Evolutionary conservation across 73 alveolate species (phyloP).

Genomic region (Durusdinium trenchii): DNA sequence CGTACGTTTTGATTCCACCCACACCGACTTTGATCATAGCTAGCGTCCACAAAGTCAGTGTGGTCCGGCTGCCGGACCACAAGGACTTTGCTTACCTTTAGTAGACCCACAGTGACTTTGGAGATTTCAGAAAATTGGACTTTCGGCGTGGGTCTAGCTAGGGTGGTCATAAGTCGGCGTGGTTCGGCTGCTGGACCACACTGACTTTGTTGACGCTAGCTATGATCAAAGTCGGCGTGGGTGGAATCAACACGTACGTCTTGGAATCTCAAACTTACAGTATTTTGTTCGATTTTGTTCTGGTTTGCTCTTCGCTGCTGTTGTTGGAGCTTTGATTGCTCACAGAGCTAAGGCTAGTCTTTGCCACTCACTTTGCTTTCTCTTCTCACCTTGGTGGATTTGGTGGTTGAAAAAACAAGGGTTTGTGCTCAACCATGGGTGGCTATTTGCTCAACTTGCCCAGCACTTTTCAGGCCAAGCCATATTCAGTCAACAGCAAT

Average conservation of each 20-base stretch:
- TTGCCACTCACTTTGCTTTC: no score
- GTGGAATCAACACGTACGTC: conserved; percentile 1
- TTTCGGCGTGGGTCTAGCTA: neutral
- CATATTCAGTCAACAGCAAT: no score
- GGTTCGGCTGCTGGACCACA: neutral
- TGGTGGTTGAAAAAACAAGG: no score
- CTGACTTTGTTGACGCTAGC: neutral
- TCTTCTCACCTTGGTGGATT: no score
- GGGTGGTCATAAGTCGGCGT: neutral
- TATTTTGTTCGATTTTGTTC: no score
- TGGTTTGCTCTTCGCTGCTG: no score
- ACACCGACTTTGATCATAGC: neutral
- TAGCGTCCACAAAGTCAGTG: neutral
- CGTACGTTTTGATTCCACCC: neutral
- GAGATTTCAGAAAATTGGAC: neutral
- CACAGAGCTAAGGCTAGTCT: no score
- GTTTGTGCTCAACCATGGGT: no score
- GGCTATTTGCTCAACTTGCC: no score
- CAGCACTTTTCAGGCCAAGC: no score
- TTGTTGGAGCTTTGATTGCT: no score
- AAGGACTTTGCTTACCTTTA: neutral
- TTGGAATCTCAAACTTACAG: no score
- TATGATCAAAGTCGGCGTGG: neutral
- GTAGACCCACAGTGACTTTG: neutral
- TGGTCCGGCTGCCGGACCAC: neutral